Base-by-base conservation (phyloP, 306 rosid genomes). In the Dryas alaskensis region DNA sequence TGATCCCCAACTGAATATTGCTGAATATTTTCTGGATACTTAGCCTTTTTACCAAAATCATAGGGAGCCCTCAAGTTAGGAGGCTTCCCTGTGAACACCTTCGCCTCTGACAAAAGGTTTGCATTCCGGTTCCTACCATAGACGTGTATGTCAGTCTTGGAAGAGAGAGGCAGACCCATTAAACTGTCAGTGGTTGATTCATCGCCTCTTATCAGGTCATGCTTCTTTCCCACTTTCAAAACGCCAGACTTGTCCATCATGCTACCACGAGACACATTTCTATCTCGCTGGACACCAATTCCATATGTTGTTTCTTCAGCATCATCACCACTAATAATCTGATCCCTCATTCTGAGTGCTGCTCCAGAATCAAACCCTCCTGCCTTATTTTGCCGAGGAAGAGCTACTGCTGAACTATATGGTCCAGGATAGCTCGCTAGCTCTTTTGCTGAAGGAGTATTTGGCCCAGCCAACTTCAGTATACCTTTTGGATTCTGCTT, bases 401-500 rank as follows among this genome's bases (percentile, higher is more conserved):
- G 81, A 70, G 80, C 83, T 51, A 76, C 79, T 22, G 88, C 79
- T 46, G 91, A 84, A 79, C 93, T 86, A 78, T 84, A 81, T 5
- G 76, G 60, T 61, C 87, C 88, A 68, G 92, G 67, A 78, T 80
- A 82, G 27, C 75, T 80, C 27, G 69, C 65, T 4, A 75, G 75
- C 64, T 89, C 91, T 81, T 85, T 88, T 25, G 71, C 82, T 12
- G 83, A 62, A 54, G 86, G 76, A 55, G 80, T 67, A 85, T 86
- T 95, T 43, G 84, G 79, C 60, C 87, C 89, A 49, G 87, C 86
- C 86, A 90, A 67, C 87, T 89, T 92, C 61, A 88, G 87, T n/a
- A 73, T 90, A 67, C 96, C 96, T 82, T 84, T 92, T 1, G 92
- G 85, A 77, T 92, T 86, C 84, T 78, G 88, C 78, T 87, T 92